Evolutionary conservation across 31 red algal genomes (phyloP).

Genomic region (Odonthalia washingtoniensis): DNA sequence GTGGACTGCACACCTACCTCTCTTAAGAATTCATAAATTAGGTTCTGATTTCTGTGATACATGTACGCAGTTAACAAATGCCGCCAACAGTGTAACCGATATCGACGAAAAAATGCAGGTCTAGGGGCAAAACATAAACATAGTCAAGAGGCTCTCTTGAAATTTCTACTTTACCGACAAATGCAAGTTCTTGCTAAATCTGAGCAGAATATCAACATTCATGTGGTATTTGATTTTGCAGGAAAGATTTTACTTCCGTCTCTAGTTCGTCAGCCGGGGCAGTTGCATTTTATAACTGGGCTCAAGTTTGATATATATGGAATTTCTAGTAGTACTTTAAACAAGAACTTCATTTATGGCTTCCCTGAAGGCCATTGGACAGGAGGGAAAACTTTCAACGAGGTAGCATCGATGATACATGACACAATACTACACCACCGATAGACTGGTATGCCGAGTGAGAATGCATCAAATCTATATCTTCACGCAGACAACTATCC

Average conservation of each 20-base stretch:
- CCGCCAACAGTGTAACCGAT: neutral
- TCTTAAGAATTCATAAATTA: too few relatives aligned
- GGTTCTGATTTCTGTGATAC: slow-evolving; percentile 49
- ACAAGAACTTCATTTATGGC: slow-evolving; percentile 9
- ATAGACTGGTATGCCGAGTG: neutral
- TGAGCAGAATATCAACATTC: neutral
- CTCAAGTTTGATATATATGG: slow-evolving; percentile 57
- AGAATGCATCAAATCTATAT: neutral
- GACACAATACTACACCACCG: slow-evolving; percentile 21
- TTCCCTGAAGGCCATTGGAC: slow-evolving; percentile 55
- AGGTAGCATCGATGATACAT: slow-evolving; percentile 44
- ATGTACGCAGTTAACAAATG: slow-evolving; percentile 27
- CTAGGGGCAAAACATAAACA: neutral
- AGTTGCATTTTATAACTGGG: slow-evolving; percentile 54
- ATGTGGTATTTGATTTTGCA: slow-evolving; percentile 29
- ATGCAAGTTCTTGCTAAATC: neutral
- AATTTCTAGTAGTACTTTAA: slow-evolving; percentile 15
- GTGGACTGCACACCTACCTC: too few relatives aligned
- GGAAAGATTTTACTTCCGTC: slow-evolving; percentile 21
- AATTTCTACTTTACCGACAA: neutral
- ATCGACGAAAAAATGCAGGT: neutral
- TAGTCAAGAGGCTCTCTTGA: neutral
- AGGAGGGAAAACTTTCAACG: slow-evolving; percentile 28
- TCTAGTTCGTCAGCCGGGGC: slow-evolving; percentile 25
- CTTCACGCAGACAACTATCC: slow-evolving; percentile 51